Base-by-base conservation (phyloP, 306 rosid species). In the Aeschynomene evenia region DNA sequence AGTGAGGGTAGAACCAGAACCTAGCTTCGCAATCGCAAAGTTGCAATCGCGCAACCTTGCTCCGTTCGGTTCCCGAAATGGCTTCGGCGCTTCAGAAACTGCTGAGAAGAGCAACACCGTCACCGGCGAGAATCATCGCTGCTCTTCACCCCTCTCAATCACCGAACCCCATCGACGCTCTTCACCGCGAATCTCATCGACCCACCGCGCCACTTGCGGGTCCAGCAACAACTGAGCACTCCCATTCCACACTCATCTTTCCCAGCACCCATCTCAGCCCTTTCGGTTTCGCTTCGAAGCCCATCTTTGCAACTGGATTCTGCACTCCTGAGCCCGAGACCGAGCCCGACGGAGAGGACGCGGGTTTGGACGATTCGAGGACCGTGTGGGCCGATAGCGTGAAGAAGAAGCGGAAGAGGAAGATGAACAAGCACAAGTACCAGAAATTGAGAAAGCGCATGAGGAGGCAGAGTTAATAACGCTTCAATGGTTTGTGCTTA, bases 361-460 rank as follows among this genome's bases (percentile, higher is more conserved):
- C 18, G n/a, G 74, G 23, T 49, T 43, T n/a, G 56, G 84, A 84
- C 64, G 86, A 79, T 70, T 76, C 83, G 14, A 42, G 78, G 56
- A 82, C 63, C 29, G 28, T 87, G 15, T 87, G 96, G 96, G 91
- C 97, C 2, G 95, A 88, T 57, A 90, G 97, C 70, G 87, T 81
- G 75, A 90, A 90, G 88, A 90, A 88, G 97, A 90, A 88, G 86
- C 83, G 97, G 76, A 90, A 86, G 76, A 77, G 24, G 71, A 88
- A 90, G 85, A 88, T 86, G 92, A 90, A 90, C 87, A 90, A 90
- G 68, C 92, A 88, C 68, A 88, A 88, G 86, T 88, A 90, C 72
- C 80, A 83, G 78, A 90, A 90, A 75, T 73, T 86, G 16, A 84
- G 91, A 70, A 87, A 84, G 80, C 89, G 95, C 15, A 81, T 88